phyloP scores from a whole-genome alignment of 2,329 filamentous ascomycete species.

The Pseudogymnoascus sp. region DNA sequence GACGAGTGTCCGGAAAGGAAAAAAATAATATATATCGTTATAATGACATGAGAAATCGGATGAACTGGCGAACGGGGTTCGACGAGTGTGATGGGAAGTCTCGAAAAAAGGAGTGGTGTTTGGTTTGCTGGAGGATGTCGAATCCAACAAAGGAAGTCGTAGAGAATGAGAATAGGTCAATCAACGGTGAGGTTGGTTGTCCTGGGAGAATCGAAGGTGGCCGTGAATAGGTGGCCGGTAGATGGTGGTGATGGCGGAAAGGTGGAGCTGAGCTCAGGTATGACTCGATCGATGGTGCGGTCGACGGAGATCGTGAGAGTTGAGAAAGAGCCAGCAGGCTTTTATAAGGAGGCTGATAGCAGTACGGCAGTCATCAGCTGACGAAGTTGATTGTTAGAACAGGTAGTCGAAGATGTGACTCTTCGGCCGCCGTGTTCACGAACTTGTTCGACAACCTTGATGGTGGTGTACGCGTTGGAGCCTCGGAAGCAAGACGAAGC shows the following conservation, averaged over 20 bases:
- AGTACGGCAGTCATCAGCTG: conserved; percentile 36
- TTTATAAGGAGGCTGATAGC: conserved; percentile 25
- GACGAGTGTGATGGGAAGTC: not conserved
- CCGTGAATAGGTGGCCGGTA: conserved; percentile 5
- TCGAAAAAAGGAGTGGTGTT: conserved; percentile 11
- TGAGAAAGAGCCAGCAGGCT: conserved; percentile 19
- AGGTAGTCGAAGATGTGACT: conserved; percentile 44
- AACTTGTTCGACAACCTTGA: conserved; percentile 8
- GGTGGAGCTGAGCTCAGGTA: not conserved
- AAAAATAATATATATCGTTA: conserved; percentile 28
- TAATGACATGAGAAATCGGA: conserved; percentile 29
- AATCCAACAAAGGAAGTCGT: conserved; percentile 27
- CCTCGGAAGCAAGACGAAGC: not conserved
- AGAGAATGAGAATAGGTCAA: conserved; percentile 19
- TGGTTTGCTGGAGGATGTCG: conserved; percentile 16
- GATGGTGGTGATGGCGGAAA: conserved; percentile 1
- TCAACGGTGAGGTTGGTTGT: conserved; percentile 20
- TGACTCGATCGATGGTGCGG: conserved; percentile 17
- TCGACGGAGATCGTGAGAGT: conserved; percentile 2
- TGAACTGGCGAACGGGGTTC: conserved; percentile 10
- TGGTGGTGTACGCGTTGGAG: conserved; percentile 5
- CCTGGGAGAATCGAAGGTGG: conserved; percentile 17
- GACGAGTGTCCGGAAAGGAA: conserved; percentile 27
- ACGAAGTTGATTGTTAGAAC: conserved; percentile 32
- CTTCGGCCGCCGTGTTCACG: conserved; percentile 32